These are phyloP conservation scores for Alternaria viburni DNA, from an alignment of 2,329 filamentous ascomycete species.

Conservation along the genomic window DNA sequence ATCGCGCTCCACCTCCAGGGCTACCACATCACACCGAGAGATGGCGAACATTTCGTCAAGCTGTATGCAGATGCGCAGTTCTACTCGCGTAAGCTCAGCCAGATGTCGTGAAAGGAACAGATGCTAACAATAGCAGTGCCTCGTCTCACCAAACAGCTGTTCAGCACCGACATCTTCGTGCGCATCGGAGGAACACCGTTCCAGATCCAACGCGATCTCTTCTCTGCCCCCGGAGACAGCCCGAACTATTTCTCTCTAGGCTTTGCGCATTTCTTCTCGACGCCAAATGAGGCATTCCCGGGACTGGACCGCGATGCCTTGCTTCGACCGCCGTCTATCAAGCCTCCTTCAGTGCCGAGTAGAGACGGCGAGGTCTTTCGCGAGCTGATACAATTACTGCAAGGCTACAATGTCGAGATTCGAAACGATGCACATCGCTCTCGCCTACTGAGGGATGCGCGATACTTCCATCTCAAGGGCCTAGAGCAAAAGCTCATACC, in stretches of 20 bases:
- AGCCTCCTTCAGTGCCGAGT: constrained; percentile 80
- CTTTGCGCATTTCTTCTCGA: constrained; percentile 85
- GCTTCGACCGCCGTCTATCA: constrained; percentile 84
- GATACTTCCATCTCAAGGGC: constrained; percentile 92
- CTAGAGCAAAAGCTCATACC: constrained; percentile 86
- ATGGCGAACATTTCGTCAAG: constrained; percentile 87
- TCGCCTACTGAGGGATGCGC: constrained; percentile 80
- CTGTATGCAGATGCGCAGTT: constrained; percentile 95
- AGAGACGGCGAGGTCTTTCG: constrained; percentile 83
- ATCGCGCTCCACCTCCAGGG: constrained; percentile 90
- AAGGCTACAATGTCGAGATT: constrained; percentile 83
- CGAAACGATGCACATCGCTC: constrained; percentile 76
- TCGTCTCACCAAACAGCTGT: constrained; percentile 86
- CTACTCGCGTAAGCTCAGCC: constrained; percentile 72
- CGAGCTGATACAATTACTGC: constrained; percentile 79
- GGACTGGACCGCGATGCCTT: constrained; percentile 80
- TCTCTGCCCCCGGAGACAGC: constrained; percentile 83
- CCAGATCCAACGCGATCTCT: constrained; percentile 86
- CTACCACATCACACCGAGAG: constrained; percentile 82
- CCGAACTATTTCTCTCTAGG: constrained; percentile 96
- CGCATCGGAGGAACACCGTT: constrained; percentile 87
- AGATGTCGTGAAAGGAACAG: background rate
- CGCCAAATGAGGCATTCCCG: constrained; percentile 80
- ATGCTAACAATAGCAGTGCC: constrained; percentile 66
- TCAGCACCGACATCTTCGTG: constrained; percentile 90